Evolutionary conservation across 306 rosid genomes (phyloP).

Genomic region (Vigna hirtella): DNA sequence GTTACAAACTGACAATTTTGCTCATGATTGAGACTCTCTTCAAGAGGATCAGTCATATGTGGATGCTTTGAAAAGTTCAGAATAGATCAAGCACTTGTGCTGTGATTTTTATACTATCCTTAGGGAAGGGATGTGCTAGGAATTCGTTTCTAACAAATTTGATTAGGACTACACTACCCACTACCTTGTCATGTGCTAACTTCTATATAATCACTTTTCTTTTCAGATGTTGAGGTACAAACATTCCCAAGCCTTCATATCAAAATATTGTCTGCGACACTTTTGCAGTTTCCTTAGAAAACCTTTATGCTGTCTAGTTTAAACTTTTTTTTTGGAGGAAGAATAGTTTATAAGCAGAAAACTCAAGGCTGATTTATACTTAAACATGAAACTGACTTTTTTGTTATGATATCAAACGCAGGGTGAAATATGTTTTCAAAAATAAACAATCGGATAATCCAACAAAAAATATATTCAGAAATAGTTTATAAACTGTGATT

Average conservation of each 20-base stretch:
- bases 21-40: background rate
- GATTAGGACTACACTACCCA: background rate
- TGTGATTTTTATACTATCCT: background rate
- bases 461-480: conserved; percentile 2
- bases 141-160: background rate
- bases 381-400: background rate
- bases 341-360: background rate
- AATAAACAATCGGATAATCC: background rate
- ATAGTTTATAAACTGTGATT: background rate
- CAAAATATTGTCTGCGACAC: background rate
- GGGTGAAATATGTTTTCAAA: background rate
- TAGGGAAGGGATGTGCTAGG: background rate
- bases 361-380: background rate
- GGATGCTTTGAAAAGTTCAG: background rate
- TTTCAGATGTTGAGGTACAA: background rate
- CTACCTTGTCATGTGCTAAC: background rate
- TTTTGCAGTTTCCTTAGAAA: conserved; percentile 8
- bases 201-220: conserved; percentile 8
- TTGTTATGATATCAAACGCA: background rate
- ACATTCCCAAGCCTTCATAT: background rate
- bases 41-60: conserved; percentile 24
- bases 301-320: conserved; percentile 5
- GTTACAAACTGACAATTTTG: background rate
- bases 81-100: conserved; percentile 4
- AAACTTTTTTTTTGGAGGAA: background rate